These are phyloP conservation scores for Termitomyces sp. DNA, from an alignment of 1,284 basidiomycete genomes.

Conservation along the genomic window DNA sequence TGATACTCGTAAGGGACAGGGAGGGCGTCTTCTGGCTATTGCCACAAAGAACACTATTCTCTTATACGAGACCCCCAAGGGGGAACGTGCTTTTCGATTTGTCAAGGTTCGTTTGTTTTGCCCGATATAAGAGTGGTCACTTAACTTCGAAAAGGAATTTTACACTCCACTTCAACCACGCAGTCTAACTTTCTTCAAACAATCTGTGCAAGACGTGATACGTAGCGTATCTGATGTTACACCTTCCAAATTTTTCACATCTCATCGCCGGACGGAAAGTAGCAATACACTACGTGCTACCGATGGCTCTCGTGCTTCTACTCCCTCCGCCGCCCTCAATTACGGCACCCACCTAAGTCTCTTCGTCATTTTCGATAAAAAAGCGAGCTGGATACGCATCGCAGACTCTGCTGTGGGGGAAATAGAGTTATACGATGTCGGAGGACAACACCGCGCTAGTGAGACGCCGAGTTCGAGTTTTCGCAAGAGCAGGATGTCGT, in stretches of 20 bases:
- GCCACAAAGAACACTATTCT: conserved; percentile 67
- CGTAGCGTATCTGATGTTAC: conserved; percentile 42
- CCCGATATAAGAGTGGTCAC: not conserved
- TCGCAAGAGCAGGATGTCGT: conserved; percentile 46
- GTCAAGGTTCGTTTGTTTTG: conserved; percentile 51
- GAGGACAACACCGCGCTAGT: conserved; percentile 25
- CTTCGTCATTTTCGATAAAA: conserved; percentile 80
- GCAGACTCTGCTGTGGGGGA: conserved; percentile 75
- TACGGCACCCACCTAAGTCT: conserved; percentile 68
- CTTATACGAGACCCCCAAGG: conserved; percentile 73
- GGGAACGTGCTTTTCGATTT: conserved; percentile 76
- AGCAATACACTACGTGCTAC: conserved; percentile 25
- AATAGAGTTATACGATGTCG: conserved; percentile 59
- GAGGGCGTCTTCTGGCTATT: conserved; percentile 68
- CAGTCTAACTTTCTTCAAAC: conserved; percentile 62
- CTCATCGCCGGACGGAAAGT: conserved; percentile 34
- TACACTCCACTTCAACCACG: conserved; percentile 68
- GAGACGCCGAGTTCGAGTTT: conserved; percentile 23
- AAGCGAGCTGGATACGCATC: conserved; percentile 71
- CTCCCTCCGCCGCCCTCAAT: conserved; percentile 29
- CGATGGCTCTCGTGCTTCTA: conserved; percentile 20
- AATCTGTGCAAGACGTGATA: conserved; percentile 51
- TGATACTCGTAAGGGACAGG: conserved; percentile 41
- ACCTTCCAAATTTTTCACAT: conserved; percentile 24
- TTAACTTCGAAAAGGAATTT: conserved; percentile 48